A percentile compares a stretch with the other conserved stretches of the same genome.
phyloP scores from a whole-genome alignment of 306 rosid genomes.

The Lupinus albus region DNA sequence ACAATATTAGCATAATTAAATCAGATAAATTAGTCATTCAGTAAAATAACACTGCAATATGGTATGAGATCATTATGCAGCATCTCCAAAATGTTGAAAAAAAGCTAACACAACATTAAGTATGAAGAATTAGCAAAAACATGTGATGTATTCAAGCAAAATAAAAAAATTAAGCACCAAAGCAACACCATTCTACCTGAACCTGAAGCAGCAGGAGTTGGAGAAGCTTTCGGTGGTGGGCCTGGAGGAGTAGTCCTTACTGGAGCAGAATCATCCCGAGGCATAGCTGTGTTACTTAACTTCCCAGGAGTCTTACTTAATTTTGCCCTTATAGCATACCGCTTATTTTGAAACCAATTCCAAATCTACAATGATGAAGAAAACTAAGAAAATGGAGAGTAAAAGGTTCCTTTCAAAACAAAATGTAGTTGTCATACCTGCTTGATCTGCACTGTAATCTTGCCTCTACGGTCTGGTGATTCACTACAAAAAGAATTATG shows the following conservation, averaged over 20 bases:
- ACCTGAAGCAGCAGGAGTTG: constrained; percentile 72
- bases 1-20: constrained; percentile 29
- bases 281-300: constrained; percentile 76
- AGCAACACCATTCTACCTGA: constrained; percentile 58
- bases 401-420: constrained; percentile 25
- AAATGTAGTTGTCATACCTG: constrained; percentile 64
- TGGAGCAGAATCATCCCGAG: constrained; percentile 67
- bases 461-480: constrained; percentile 82
- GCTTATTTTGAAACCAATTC: constrained; percentile 99
- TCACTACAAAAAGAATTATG: constrained; percentile 51
- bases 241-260: constrained; percentile 65
- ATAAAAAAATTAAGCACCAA: constrained; percentile 23
- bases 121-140: constrained; percentile 8
- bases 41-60: constrained; percentile 10
- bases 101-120: constrained; percentile 25
- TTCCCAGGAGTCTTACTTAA: constrained; percentile 78
- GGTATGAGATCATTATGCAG: constrained; percentile 14
- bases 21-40: constrained; percentile 7
- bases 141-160: constrained; percentile 19
- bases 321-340: constrained; percentile 90
- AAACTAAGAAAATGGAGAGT: constrained; percentile 38
- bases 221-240: constrained; percentile 63
- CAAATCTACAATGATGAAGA: constrained; percentile 68
- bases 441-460: constrained; percentile 91
- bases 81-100: constrained; percentile 21